Percentiles rank a stretch among this genome's conserved stretches.
phyloP scores from a whole-genome alignment of 768 basidiomycete species.

The Austroboletus eburneus region DNA sequence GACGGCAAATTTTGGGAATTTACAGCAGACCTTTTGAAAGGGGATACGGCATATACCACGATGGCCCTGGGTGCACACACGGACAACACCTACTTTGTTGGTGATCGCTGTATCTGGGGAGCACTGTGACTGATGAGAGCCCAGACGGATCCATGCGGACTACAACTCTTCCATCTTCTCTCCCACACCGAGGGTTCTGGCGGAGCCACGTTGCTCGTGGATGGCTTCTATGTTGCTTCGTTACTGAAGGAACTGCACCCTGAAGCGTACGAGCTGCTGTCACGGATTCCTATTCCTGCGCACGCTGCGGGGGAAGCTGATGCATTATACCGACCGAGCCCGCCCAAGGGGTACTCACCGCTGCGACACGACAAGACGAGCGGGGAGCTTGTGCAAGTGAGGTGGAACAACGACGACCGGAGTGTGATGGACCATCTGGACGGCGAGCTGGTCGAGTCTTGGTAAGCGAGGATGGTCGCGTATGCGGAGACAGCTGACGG shows the following conservation, averaged over 20 bases:
- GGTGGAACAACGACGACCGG: constrained; percentile 95
- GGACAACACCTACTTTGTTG: constrained; percentile 56
- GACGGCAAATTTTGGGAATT: constrained; percentile 98
- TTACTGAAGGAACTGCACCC: constrained; percentile 72
- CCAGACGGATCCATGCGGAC: constrained; percentile 90
- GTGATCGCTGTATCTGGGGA: constrained; percentile 5
- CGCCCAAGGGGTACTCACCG: constrained; percentile 61
- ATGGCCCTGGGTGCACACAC: constrained; percentile 84
- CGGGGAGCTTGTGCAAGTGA: constrained; percentile 66
- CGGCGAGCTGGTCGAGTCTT: constrained; percentile 63
- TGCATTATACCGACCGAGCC: constrained; percentile 54
- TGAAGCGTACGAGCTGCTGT: constrained; percentile 62
- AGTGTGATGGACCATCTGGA: constrained; percentile 68
- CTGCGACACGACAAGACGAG: constrained; percentile 59
- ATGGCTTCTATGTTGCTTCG: constrained; percentile 90
- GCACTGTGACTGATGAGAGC: constrained; percentile 11
- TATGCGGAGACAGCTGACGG: neutral
- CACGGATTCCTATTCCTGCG: constrained; percentile 63
- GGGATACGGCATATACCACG: constrained; percentile 93
- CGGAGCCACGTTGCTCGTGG: constrained; percentile 88
- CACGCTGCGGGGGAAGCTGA: constrained; percentile 83
- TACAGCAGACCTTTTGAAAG: constrained; percentile 83
- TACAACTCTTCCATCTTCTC: constrained; percentile 93
- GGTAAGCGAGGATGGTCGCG: constrained; percentile 38
- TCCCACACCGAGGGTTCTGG: constrained; percentile 78